Base-by-base conservation (phyloP, 805 yeast species). In the Kockiozyma suomiensis region DNA sequence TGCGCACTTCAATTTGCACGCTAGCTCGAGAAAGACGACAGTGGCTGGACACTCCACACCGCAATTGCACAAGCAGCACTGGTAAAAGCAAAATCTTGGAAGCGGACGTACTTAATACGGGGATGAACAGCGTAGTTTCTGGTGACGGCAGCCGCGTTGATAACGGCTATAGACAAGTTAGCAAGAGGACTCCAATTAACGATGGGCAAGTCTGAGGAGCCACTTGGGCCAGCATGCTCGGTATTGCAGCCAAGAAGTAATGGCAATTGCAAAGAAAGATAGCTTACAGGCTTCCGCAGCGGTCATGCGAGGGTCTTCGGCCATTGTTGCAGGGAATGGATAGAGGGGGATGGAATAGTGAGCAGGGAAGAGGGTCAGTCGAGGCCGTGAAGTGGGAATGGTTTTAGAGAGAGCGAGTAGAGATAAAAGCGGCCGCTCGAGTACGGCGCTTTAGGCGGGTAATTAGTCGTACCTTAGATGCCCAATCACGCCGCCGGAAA, bases 71-170 rank as follows among this genome's bases (percentile, higher is more conserved):
- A n/a, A n/a, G 28, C 8, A 42, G 41, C 32, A 28, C 5, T 8
- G 30, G n/a, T 6, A 19, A 26, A 17, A 17, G n/a, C 40, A 50
- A 40, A 28, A n/a, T 7, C 12, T 30, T n/a, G n/a, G n/a, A 30
- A 10, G 33, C 33, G 13, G 38, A 52, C 69, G 17, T 55, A 68
- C 70, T 68, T 68, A 41, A 68, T 42, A 52, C 70, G 68, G 32
- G 70, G 70, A 40, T 66, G 66, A 19, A 67, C 43, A 25, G 55
- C 54, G 48, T 67, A 67, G 61, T 67, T 66, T 53, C 70, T 62
- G 35, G 70, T 67, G 49, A 67, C 70, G 43, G 70, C 70, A 38
- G 70, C 70, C 23, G 65, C 63, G 56, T 67, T 67, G 61, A 67
- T 58, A 41, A 64, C 50, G 48, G 70, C 70, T 67, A 23, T 13